Evolutionary conservation across 2,329 filamentous ascomycete genomes (phyloP), one percentile per base, ranked within the genome.

Genomic region (Botrytis deweyae): DNA sequence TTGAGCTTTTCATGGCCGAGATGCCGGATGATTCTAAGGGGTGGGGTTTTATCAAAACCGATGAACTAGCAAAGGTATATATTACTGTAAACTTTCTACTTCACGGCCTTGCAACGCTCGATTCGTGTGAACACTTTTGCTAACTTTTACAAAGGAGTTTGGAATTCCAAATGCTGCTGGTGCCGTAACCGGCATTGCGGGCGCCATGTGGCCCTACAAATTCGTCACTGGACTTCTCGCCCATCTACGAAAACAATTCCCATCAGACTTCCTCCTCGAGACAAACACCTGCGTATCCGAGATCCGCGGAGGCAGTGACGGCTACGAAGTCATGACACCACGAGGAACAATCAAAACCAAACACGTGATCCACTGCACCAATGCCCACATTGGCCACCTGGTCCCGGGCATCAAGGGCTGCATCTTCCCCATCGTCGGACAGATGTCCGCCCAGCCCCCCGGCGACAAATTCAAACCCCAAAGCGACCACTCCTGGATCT

Each of bases 301-400:
- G 55, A 74, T 2, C 74, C 75, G 22, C 1, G 12, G 29, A 38
- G 44, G 75, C 0, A 77, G 80, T 44, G 63, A 78, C 8, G 74
- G 76, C 44, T 89, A 86, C 82, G 83, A 80, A 2, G 81, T 89
- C 2, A 79, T 83, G 16, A 92, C 90, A 1, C 79, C 83, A 0
- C 85, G 90, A 36, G 91, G 91, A 8, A 78, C 74, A 0, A 86
- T 91, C 71, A 80, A 77, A 14, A 84, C 91, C 1, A 83, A 83
- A 38, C 86, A 85, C 52, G 83, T 93, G n/a, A 83, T 93, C 42
- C 85, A 91, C 59, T 90, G 90, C 20, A 92, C 89, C 2, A 93
- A 93, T 76, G 91, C 84, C 12, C 93, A 92, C 79, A 91, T 90
- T 0, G 87, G 89, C 0, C 85, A 87, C 20, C 80, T 93, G 6